These are phyloP conservation scores for Daedalea quercina DNA, from an alignment of 768 basidiomycete genomes.

Conservation along the genomic window DNA sequence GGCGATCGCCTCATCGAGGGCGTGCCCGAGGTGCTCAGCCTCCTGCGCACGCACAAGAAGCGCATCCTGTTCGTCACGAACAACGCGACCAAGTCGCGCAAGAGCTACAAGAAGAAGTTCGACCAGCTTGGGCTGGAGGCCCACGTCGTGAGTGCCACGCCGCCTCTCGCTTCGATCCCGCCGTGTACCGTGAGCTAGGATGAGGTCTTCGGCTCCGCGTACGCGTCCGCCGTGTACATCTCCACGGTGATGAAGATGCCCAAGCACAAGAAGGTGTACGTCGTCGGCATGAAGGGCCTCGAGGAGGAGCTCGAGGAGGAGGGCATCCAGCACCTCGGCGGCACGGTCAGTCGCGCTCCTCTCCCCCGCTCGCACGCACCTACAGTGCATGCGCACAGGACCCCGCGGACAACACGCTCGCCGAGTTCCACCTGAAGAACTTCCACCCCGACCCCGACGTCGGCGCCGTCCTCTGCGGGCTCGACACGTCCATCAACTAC, in stretches of 20 bases:
- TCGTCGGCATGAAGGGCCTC: constrained; percentile 85
- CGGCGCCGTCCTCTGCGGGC: constrained; percentile 91
- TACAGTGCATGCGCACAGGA: constrained; percentile 53
- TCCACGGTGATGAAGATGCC: constrained; percentile 87
- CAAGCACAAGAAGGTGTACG: constrained; percentile 90
- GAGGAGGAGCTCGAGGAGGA: constrained; percentile 92
- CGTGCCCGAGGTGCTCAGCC: constrained; percentile 63
- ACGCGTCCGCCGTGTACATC: constrained; percentile 76
- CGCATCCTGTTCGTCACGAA: constrained; percentile 91
- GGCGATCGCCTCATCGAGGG: constrained; percentile 78
- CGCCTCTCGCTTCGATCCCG: not conserved
- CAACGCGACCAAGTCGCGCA: constrained; percentile 91
- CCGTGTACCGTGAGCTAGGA: constrained; percentile 44
- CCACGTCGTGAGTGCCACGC: constrained; percentile 55
- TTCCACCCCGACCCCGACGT: constrained; percentile 75
- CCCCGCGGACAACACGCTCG: constrained; percentile 74
- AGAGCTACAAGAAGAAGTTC: constrained; percentile 84
- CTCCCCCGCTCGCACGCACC: not conserved
- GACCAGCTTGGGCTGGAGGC: constrained; percentile 84
- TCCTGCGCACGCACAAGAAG: constrained; percentile 72
- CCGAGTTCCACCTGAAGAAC: constrained; percentile 55
- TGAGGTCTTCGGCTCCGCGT: constrained; percentile 95
- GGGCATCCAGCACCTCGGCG: constrained; percentile 74
- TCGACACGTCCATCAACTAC: constrained; percentile 85
- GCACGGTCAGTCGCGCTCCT: constrained; percentile 54